Percentiles rank a stretch among this genome's conserved stretches.
Evolutionary conservation across 768 basidiomycete species (phyloP).

Genomic region (Pleurotus ostreatus): DNA sequence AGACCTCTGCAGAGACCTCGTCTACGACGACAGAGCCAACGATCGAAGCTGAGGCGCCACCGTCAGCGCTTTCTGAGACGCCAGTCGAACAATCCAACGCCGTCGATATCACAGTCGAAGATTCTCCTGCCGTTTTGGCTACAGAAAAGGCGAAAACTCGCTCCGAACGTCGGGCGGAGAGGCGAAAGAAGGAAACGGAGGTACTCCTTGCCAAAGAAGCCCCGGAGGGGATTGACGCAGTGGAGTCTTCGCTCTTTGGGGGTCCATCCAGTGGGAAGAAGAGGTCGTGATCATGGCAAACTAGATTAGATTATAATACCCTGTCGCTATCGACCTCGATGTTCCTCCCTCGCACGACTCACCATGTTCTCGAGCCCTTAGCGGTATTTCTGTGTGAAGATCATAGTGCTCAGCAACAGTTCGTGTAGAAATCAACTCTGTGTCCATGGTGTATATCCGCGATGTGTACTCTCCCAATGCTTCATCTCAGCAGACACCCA

Average conservation of each 20-base stretch:
- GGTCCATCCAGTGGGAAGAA: not conserved
- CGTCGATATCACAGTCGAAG: not conserved
- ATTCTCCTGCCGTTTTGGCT: not conserved
- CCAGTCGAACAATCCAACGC: not conserved
- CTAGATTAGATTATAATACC: not conserved
- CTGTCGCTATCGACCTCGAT: not conserved
- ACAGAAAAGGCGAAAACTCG: not conserved
- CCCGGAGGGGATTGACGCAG: constrained; percentile 2
- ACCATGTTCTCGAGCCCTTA: no score
- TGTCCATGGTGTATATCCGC: constrained; percentile 3
- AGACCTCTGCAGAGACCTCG: not conserved
- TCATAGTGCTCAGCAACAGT: no score
- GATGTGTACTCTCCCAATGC: constrained; percentile 41
- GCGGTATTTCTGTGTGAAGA: no score
- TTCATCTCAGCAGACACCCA: constrained; percentile 70
- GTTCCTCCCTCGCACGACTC: no score
- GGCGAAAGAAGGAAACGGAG: constrained; percentile 6
- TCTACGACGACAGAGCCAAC: not conserved
- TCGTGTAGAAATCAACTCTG: not conserved
- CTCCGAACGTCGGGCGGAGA: not conserved
- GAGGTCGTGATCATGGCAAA: not conserved
- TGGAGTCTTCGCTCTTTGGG: constrained; percentile 4
- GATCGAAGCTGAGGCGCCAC: not conserved
- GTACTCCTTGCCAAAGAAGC: constrained; percentile 15
- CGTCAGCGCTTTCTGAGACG: not conserved